phyloP scores from a whole-genome alignment of 2,329 filamentous ascomycete species.

The Penicillium sp. region DNA sequence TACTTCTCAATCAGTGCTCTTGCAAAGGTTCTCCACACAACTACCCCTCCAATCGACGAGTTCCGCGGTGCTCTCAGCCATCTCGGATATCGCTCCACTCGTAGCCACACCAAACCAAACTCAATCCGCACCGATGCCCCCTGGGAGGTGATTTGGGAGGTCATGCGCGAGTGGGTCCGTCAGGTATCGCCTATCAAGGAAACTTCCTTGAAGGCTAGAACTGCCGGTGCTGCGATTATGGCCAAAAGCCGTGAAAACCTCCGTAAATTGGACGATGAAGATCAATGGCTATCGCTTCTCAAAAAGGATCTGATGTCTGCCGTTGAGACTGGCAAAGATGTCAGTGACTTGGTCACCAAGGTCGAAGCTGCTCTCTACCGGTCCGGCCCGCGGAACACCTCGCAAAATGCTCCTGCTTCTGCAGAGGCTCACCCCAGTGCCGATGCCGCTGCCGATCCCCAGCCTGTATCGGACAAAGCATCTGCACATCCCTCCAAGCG shows the following conservation, averaged over 20 bases:
- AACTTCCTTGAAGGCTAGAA: slow-evolving; percentile 66
- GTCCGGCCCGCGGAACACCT: slow-evolving; percentile 27
- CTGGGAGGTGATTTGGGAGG: slow-evolving; percentile 84
- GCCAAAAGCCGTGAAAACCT: slow-evolving; percentile 40
- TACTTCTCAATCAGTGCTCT: slow-evolving; percentile 77
- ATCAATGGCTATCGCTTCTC: slow-evolving; percentile 31
- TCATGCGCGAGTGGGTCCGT: slow-evolving; percentile 87
- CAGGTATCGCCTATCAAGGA: slow-evolving; percentile 77
- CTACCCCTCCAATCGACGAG: slow-evolving; percentile 73
- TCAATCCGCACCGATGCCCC: slow-evolving; percentile 93
- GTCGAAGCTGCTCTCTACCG: slow-evolving; percentile 47
- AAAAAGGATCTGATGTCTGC: slow-evolving; percentile 39
- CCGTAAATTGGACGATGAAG: slow-evolving; percentile 30
- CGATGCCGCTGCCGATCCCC: not conserved
- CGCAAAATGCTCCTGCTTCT: not conserved
- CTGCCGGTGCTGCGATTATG: slow-evolving; percentile 69
- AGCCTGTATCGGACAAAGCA: not conserved
- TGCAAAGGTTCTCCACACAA: slow-evolving; percentile 72
- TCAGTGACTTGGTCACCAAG: slow-evolving; percentile 41
- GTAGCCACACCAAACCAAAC: slow-evolving; percentile 85
- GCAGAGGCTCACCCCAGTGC: not conserved
- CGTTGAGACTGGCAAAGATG: slow-evolving; percentile 33
- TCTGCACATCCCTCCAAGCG: slow-evolving; percentile 11
- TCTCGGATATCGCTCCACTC: slow-evolving; percentile 76
- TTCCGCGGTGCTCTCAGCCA: slow-evolving; percentile 77